Conservation (phyloP, 208 protist genomes). For the Crithidia bombi region DNA sequence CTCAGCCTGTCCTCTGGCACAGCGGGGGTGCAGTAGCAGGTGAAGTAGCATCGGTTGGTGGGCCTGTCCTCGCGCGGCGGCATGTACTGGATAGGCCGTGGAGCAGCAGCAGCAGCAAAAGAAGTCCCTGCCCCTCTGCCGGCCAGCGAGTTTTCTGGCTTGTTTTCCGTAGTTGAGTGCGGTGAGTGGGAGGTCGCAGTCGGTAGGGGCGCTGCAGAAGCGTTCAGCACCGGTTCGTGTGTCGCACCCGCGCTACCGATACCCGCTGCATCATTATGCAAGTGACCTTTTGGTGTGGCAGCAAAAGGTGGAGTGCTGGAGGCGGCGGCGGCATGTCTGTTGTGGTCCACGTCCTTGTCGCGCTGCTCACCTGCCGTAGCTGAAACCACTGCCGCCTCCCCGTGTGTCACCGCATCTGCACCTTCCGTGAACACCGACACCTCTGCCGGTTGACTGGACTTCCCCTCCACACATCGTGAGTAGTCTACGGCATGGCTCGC, state of each 20-base stretch:
- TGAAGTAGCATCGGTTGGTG: slow-evolving; percentile 39
- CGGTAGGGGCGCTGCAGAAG: too few species aligned
- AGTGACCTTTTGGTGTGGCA: too few species aligned
- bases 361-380: background rate
- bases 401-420: background rate
- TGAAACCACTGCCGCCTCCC: background rate
- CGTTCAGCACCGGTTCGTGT: too few species aligned
- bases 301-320: too few species aligned
- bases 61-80: slow-evolving; percentile 22
- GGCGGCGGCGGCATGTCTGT: too few species aligned
- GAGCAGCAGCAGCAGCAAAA: background rate
- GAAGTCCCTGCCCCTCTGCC: background rate
- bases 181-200: background rate
- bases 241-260: too few species aligned
- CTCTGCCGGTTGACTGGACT: background rate
- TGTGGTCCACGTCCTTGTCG: background rate
- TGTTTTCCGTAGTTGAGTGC: background rate
- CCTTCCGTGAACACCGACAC: background rate
- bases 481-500: background rate
- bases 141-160: background rate
- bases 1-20: slow-evolving; percentile 18
- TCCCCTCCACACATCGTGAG: background rate
- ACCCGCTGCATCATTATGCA: too few species aligned
- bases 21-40: slow-evolving; percentile 13
- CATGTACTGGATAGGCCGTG: slow-evolving; percentile 10